Evolutionary conservation across 2,329 filamentous ascomycete species (phyloP).

Genomic region (Trichoderma guizhouense): DNA sequence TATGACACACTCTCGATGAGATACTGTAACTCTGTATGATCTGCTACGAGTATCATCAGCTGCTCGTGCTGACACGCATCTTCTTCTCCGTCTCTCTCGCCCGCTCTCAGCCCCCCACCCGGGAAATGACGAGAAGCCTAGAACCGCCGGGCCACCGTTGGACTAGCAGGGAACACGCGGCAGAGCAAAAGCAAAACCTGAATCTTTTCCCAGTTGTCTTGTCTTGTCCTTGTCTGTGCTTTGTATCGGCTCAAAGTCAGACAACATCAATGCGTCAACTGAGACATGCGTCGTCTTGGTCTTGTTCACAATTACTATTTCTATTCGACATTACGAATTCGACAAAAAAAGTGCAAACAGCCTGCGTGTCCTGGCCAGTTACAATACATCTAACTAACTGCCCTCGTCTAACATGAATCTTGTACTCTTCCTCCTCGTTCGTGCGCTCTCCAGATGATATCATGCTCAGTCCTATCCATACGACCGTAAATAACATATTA

Average conservation of each 20-base stretch:
- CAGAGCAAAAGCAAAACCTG: neutral
- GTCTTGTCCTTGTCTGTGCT: neutral
- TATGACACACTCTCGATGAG: neutral
- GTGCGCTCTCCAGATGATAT: neutral
- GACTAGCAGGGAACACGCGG: neutral
- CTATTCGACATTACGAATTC: neutral
- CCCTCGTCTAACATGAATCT: neutral
- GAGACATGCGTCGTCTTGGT: neutral
- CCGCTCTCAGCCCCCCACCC: neutral
- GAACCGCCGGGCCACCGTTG: neutral
- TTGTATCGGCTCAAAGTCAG: neutral
- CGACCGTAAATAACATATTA: neutral
- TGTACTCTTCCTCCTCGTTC: neutral
- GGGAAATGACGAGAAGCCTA: slow-evolving; percentile 5
- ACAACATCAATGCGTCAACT: neutral
- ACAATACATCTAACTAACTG: neutral
- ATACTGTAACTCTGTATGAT: neutral
- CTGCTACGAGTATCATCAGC: neutral
- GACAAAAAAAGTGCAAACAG: neutral
- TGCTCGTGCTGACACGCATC: neutral
- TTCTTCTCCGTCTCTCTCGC: neutral
- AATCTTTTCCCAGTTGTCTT: neutral
- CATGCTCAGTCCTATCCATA: neutral
- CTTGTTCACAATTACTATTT: neutral
- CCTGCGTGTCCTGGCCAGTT: slow-evolving; percentile 1